Conservation (phyloP, 345 rosid genomes). For the Lumnitzera littorea region DNA sequence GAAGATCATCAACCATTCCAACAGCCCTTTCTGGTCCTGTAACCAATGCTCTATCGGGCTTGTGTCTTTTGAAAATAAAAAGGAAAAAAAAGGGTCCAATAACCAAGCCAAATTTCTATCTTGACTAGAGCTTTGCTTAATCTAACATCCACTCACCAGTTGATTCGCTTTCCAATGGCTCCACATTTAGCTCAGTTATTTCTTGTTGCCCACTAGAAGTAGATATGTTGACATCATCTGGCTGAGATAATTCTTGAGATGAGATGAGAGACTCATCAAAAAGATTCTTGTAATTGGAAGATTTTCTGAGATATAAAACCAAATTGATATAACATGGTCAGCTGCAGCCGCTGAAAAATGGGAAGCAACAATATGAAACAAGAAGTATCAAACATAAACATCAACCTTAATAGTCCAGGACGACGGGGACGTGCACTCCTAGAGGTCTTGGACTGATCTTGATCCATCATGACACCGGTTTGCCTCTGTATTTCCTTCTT, state of each 20-base stretch:
- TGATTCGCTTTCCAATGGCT: constrained; percentile 22
- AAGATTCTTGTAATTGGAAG: constrained; percentile 38
- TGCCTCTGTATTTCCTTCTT: constrained; percentile 63
- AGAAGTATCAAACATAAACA: neutral
- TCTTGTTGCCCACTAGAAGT: constrained; percentile 22
- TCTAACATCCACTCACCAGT: constrained; percentile 37
- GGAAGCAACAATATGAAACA: neutral
- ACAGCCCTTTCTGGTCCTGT: constrained; percentile 40
- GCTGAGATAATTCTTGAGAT: constrained; percentile 31
- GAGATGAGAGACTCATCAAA: constrained; percentile 9
- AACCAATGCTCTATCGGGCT: constrained; percentile 14
- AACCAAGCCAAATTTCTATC: neutral
- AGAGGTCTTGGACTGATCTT: constrained; percentile 24
- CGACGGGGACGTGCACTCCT: constrained; percentile 43
- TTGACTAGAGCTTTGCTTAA: neutral
- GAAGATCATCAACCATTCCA: constrained; percentile 31
- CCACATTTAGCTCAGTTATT: constrained; percentile 18
- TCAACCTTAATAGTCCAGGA: constrained; percentile 59
- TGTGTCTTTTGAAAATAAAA: neutral
- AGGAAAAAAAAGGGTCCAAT: neutral
- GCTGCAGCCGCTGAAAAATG: neutral
- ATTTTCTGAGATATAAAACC: constrained; percentile 30
- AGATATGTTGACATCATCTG: constrained; percentile 19
- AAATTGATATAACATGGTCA: constrained; percentile 6
- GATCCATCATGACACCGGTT: constrained; percentile 38